Conservation (phyloP, 306 rosid genomes). For the Sindora glabra region DNA sequence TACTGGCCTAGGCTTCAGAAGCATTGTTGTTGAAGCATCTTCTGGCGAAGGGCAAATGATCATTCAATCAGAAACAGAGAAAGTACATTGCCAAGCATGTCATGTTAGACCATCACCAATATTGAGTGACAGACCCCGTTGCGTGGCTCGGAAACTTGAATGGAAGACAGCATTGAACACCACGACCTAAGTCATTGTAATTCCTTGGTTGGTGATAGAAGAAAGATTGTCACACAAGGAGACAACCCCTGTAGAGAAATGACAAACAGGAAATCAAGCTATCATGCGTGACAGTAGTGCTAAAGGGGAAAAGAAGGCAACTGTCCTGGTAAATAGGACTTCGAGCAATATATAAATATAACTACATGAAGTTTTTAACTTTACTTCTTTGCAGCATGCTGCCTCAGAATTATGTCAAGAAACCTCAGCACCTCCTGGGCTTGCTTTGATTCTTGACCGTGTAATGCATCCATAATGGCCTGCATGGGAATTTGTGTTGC, state of each 20-base stretch:
- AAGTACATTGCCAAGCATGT: no score
- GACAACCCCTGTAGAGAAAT: conserved; percentile 62
- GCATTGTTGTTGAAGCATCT: conserved; percentile 95
- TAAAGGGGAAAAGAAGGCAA: no score
- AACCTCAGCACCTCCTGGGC: conserved; percentile 83
- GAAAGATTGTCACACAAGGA: conserved; percentile 80
- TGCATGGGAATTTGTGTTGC: conserved; percentile 77
- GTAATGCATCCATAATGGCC: conserved; percentile 67
- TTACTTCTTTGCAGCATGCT: conserved; percentile 91
- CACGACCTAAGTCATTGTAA: conserved; percentile 73
- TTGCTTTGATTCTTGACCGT: conserved; percentile 77
- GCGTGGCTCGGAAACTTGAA: conserved; percentile 85
- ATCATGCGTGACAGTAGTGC: no score
- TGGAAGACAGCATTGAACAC: conserved; percentile 86
- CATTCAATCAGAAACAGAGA: neutral
- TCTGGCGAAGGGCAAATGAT: neutral
- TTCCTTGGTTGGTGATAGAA: conserved; percentile 63
- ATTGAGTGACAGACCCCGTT: conserved; percentile 73
- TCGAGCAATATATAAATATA: no score
- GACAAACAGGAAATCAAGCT: neutral
- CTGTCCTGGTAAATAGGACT: no score
- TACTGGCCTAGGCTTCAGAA: conserved; percentile 77
- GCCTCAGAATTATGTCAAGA: conserved; percentile 72
- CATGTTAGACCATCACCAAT: no score
- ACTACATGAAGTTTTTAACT: no score